These are phyloP conservation scores for Solanum dulcamara DNA, from an alignment of 257 asterid species.

Conservation along the genomic window DNA sequence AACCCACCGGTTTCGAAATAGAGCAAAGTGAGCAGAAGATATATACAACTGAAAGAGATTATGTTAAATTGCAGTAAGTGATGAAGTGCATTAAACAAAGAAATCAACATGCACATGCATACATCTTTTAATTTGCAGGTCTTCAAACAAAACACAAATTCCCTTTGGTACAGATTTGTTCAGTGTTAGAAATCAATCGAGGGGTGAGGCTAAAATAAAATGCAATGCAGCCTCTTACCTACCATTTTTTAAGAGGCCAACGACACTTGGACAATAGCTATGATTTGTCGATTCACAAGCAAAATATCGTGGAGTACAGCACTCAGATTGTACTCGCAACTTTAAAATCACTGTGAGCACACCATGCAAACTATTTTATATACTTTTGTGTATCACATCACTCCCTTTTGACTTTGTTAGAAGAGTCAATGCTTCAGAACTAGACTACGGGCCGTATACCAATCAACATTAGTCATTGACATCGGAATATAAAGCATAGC, in stretches of 20 bases:
- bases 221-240: background rate
- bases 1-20: background rate
- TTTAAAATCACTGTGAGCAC: background rate
- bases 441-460: background rate
- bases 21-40: background rate
- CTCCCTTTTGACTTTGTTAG: background rate
- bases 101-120: background rate
- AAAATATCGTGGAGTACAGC: background rate
- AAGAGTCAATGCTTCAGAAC: background rate
- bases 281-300: background rate
- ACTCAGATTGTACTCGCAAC: background rate
- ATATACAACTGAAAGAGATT: background rate
- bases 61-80: background rate
- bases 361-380: background rate
- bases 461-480: background rate
- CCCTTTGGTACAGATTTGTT: background rate
- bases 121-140: background rate
- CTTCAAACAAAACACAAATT: background rate
- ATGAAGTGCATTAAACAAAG: background rate
- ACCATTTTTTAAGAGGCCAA: background rate
- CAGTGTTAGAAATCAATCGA: background rate
- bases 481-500: background rate
- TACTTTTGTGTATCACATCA: background rate
- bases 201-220: background rate
- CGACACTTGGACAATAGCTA: background rate